Base-by-base conservation (phyloP, 2,329 filamentous ascomycete genomes). In the Talaromyces sp. region DNA sequence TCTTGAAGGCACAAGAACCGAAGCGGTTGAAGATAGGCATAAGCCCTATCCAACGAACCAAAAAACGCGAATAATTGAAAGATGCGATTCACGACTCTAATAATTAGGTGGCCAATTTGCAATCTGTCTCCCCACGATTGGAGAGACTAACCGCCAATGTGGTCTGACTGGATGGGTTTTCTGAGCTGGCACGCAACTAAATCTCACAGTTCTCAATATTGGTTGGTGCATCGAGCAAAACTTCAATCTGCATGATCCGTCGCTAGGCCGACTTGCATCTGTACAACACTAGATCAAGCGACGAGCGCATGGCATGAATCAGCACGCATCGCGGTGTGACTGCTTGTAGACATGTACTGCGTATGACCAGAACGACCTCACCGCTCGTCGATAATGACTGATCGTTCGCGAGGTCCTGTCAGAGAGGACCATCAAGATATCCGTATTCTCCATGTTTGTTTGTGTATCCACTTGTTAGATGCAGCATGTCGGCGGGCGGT, bases 181-280 rank as follows among this genome's bases (percentile, higher is more conserved):
- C 50, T 37, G 50, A 35, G 50, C 50, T 54, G 50, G 50, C 50
- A 35, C 11, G 5, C 14, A 54, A 35, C 31, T 54, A 35, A 35
- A 35, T 54, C 48, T 33, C 1, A 12, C 28, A 31, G 31, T 31
- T 9, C 4, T 35, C n/a, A 28, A 54, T 21, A 54, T 6, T 21
- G 28, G 25, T 50, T 52, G 48, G 28, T 52, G 46, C 25, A 52
- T 54, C n/a, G n/a, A 54, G 31, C 31, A 54, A 11, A 23, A 14
- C 7, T 14, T 21, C 18, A 37, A 54, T 54, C 8, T 54, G 50
- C 50, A 21, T 8, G 50, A 35, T 28, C 55, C 35, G 16, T 58
- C 55, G 8, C 55, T 44, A 46, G 55, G 37, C 55, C 55, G 55
- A 58, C 55, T 44, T 58, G 55, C 55, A 58, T 58, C 14, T 58